A percentile compares a stretch with the other conserved stretches of the same genome.
Conservation (phyloP, 768 basidiomycete species). For the Neoboletus brunneissimus region DNA sequence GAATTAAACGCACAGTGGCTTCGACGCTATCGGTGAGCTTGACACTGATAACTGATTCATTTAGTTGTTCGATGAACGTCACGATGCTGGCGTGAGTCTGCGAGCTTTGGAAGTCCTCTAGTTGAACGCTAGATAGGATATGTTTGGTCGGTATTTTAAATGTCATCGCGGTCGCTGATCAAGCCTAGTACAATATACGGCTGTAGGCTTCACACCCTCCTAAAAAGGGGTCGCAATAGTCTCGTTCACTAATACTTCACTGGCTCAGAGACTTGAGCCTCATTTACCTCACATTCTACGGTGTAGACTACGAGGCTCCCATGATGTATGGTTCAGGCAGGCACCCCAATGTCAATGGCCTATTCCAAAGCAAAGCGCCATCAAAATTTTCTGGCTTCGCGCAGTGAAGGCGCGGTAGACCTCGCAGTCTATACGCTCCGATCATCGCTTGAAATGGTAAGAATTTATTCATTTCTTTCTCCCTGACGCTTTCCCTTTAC, state of each 20-base stretch:
- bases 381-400: neutral
- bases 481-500: constrained; percentile 33
- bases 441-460: neutral
- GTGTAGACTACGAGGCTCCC: neutral
- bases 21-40: constrained; percentile 69
- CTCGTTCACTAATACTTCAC: neutral
- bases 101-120: constrained; percentile 78
- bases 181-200: too few species aligned
- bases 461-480: constrained; percentile 20
- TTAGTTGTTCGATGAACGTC: constrained; percentile 69
- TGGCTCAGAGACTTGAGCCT: neutral
- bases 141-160: constrained; percentile 62
- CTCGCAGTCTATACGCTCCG: neutral
- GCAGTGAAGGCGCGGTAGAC: neutral
- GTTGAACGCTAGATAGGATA: constrained; percentile 74
- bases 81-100: constrained; percentile 66
- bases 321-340: neutral
- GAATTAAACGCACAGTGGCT: constrained; percentile 52
- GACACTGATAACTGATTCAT: constrained; percentile 68
- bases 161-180: constrained; percentile 24
- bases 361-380: neutral
- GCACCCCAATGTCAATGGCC: neutral
- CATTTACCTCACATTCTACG: too few species aligned
- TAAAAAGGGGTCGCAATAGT: neutral
- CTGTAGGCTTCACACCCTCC: too few species aligned